These are phyloP conservation scores for Omphalotus guepiniiformis DNA, from an alignment of 768 basidiomycete species.

Conservation along the genomic window DNA sequence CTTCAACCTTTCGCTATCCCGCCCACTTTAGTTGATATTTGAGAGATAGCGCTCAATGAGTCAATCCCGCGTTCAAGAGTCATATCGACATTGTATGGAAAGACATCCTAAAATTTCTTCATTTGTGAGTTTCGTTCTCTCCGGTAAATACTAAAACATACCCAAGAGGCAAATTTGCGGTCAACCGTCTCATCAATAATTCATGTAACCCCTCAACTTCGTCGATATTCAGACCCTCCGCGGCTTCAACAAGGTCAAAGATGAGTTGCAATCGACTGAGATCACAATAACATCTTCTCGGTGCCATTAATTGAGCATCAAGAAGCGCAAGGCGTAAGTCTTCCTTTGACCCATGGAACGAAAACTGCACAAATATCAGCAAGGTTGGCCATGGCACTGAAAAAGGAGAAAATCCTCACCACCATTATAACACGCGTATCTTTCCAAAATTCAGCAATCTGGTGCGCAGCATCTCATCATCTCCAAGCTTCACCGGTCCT, in stretches of 20 bases:
- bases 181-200: slow-evolving; percentile 34
- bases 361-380: not conserved
- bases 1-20: not conserved
- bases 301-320: slow-evolving; percentile 29
- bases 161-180: slow-evolving; percentile 50
- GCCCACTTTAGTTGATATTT: slow-evolving; percentile 3
- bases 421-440: not conserved
- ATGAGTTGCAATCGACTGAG: slow-evolving; percentile 14
- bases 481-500: not conserved
- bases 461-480: not conserved
- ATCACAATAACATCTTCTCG: slow-evolving; percentile 23
- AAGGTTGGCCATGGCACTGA: not conserved
- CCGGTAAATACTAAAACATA: slow-evolving; percentile 22
- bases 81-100: not conserved
- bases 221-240: not conserved
- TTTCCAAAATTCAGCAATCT: not conserved
- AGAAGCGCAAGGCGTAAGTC: slow-evolving; percentile 24
- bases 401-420: not conserved
- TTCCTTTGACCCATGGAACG: not conserved
- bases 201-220: slow-evolving; percentile 15
- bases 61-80: slow-evolving; percentile 8
- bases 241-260: not conserved
- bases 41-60: slow-evolving; percentile 6
- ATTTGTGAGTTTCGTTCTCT: not conserved
- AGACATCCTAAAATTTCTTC: slow-evolving; percentile 2